Base-by-base conservation (phyloP, 2,329 filamentous ascomycete genomes). In the Fusarium avenaceum region DNA sequence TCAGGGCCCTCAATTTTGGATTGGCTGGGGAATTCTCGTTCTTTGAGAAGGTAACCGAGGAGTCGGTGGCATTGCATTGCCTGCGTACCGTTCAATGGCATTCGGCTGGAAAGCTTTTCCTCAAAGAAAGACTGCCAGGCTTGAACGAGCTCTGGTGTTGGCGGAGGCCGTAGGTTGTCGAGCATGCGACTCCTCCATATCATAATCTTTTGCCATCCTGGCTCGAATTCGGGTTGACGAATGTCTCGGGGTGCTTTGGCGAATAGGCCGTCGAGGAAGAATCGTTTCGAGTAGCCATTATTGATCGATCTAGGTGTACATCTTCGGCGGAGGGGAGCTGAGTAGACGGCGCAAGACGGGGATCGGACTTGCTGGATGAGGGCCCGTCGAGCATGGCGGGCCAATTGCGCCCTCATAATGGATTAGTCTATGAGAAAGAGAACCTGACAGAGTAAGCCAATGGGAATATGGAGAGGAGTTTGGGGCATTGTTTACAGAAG, bases 141-240 rank as follows among this genome's bases (percentile, higher is more conserved):
- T 35, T 86, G 81, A 1, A 87, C 78, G 4, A 97, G 81, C 33
- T 92, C 87, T n/a, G 83, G 77, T 4, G 83, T 80, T 0, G 86
- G 78, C 17, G 92, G 93, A 11, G 88, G 86, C 33, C 93, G 87
- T 35, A 89, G 82, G 51, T 86, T 84, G 57, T 92, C 85, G 51
- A 86, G 83, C 69, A 90, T 81, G 63, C 88, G 86, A 69, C 87
- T 87, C 52, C 86, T 82, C 76, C 93, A 86, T 60, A 92, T 86
- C 72, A 92, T 86, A 80, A 97, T 87, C 17, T 85, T 86, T 67
- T 89, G 87, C 73, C 94, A 87, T 53, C 93, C 94, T 1, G 88
- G 91, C 73, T 89, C 91, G 63, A 89, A 81, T 71, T 89, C 85
- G 50, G 89, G 83, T 22, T 87, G 83, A 76, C 88, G 90, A 43